These are phyloP conservation scores for Fusarium sarcochroum DNA, from an alignment of 2,329 filamentous ascomycete genomes.

Conservation along the genomic window DNA sequence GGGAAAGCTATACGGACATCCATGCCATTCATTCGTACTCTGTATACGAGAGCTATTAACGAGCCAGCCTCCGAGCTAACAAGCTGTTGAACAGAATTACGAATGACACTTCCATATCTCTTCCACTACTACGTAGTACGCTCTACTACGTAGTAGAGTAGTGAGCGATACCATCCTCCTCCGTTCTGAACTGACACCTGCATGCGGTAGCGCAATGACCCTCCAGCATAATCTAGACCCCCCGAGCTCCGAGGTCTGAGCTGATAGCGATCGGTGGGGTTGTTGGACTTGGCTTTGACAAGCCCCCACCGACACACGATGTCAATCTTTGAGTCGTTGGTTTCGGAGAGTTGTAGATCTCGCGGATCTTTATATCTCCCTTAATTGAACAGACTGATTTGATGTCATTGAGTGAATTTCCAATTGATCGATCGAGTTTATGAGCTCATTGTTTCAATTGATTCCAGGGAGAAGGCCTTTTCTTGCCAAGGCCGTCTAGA, in stretches of 20 bases:
- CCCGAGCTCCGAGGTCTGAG: not conserved
- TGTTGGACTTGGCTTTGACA: not conserved
- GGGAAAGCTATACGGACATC: slow-evolving; percentile 1
- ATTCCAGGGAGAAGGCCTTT: not conserved
- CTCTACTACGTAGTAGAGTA: no score
- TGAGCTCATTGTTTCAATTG: not conserved
- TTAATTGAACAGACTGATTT: not conserved
- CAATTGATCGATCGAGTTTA: not conserved
- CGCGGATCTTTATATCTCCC: slow-evolving; percentile 20
- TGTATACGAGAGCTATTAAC: not conserved
- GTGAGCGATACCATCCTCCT: not conserved
- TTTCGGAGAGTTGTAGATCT: slow-evolving; percentile 26
- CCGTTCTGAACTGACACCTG: slow-evolving; percentile 9
- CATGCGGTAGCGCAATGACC: not conserved
- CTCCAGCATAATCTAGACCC: not conserved
- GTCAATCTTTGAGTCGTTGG: slow-evolving; percentile 10
- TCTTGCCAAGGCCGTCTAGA: not conserved
- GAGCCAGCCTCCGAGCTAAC: not conserved
- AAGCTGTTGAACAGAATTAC: not conserved
- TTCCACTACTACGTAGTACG: not conserved
- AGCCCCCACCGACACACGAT: not conserved
- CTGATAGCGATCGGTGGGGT: slow-evolving; percentile 12
- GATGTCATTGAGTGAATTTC: slow-evolving; percentile 7
- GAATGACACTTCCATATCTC: slow-evolving; percentile 1
- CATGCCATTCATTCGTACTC: not conserved